A percentile compares a stretch with the other conserved stretches of the same genome.
These are phyloP conservation scores for Pseudopyricularia cyperi DNA, from an alignment of 2,329 filamentous ascomycete genomes.

Conservation along the genomic window DNA sequence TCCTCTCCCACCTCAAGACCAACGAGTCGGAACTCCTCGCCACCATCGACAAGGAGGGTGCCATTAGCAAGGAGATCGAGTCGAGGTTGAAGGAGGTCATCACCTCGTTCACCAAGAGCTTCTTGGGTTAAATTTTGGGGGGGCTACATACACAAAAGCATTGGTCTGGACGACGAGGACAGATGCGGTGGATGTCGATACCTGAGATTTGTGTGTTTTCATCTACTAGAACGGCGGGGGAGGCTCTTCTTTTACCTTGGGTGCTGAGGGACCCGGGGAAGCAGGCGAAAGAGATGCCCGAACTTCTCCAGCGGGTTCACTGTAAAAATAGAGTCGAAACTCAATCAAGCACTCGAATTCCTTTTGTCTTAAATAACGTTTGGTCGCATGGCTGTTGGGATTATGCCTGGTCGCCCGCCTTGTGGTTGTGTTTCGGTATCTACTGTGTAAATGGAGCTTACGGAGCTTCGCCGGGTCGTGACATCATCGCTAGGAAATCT, in stretches of 20 bases:
- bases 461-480: too few species aligned
- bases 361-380: slow-evolving; percentile 32
- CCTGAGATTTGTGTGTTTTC: slow-evolving; percentile 9
- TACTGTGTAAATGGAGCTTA: too few species aligned
- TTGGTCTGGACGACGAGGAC: slow-evolving; percentile 11
- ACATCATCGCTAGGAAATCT: too few species aligned
- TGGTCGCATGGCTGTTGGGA: too few species aligned
- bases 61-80: slow-evolving; percentile 90
- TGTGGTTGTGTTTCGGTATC: too few species aligned
- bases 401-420: too few species aligned
- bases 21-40: slow-evolving; percentile 76
- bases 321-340: slow-evolving; percentile 52
- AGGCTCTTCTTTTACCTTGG: slow-evolving; percentile 15
- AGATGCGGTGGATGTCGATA: slow-evolving; percentile 16
- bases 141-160: slow-evolving; percentile 15
- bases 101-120: slow-evolving; percentile 83
- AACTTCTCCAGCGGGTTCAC: slow-evolving; percentile 35
- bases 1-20: slow-evolving; percentile 80
- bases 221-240: slow-evolving; percentile 2
- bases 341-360: slow-evolving; percentile 49
- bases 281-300: slow-evolving; percentile 25
- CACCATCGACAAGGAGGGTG: slow-evolving; percentile 90
- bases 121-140: slow-evolving; percentile 44
- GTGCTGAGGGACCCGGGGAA: slow-evolving; percentile 33
- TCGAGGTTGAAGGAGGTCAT: slow-evolving; percentile 67